Evolutionary conservation across 805 yeast species (phyloP), one percentile per base, ranked within the genome.

Genomic region (Barnettozyma californica): DNA sequence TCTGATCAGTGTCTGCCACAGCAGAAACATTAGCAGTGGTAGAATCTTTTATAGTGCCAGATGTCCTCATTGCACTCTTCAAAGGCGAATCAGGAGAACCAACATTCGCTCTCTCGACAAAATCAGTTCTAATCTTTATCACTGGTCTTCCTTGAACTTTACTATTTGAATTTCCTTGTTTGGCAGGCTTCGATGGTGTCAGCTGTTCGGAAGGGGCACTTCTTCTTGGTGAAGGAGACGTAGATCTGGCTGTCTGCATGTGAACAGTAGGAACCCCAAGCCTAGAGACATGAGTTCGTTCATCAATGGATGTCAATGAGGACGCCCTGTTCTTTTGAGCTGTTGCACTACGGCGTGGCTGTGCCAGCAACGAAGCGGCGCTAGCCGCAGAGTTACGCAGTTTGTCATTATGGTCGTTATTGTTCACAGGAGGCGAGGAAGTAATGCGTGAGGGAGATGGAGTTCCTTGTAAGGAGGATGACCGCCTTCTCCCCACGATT

Each of bases 321-420:
- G 60, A 57, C 11, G 50, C 49, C 43, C 64, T 50, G 19, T 48
- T 53, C n/a, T 49, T 52, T 14, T 44, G 29, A 21, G 25, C 29
- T 2, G 26, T 10, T 10, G 55, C 55, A n/a, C 10, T 18, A 38
- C 27, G 27, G 11, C 21, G 38, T 35, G 19, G 21, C 8, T 35
- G 20, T 16, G 38, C 3, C 38, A 33, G 19, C 4, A 33, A 18
- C 2, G 38, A 11, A 14, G 33, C 62, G 39, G 57, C 49, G 5
- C 60, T 58, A 26, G 64, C 58, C 35, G 63, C 57, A 4, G 62
- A 55, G 14, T 46, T 11, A 39, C 11, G 20, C 44, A 35, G 14
- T 42, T 43, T 35, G 9, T 14, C 38, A 18, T 13, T 14, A n/a
- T 11, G n/a, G n/a, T 19, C 19, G 11, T 33, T 37, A 27, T 20